These are phyloP conservation scores for Terfezia claveryi DNA, from an alignment of 495 filamentous ascomycete genomes.

Conservation along the genomic window DNA sequence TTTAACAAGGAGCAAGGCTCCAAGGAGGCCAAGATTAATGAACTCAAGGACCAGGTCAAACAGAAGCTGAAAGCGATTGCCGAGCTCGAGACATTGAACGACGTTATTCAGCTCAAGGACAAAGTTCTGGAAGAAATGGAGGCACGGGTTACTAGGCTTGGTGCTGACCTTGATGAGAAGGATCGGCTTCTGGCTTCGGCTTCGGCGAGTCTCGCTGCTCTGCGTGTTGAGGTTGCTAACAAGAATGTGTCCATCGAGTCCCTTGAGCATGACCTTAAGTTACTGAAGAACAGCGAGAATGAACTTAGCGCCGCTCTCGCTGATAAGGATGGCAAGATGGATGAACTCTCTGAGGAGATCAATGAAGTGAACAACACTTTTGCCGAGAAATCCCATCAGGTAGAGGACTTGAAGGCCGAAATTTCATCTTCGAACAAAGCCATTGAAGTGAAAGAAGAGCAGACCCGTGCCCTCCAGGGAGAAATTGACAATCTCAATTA, in stretches of 20 bases:
- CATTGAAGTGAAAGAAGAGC: background rate
- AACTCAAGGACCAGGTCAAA: background rate
- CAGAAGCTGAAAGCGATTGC: constrained; percentile 1
- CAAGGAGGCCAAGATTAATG: background rate
- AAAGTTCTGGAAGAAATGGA: constrained; percentile 3
- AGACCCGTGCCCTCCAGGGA: background rate
- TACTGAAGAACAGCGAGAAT: background rate
- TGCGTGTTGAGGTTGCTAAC: background rate
- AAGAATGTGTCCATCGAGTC: background rate
- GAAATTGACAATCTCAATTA: background rate
- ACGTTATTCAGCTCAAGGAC: constrained; percentile 4
- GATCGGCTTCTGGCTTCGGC: background rate
- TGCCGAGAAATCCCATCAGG: background rate
- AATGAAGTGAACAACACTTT: background rate
- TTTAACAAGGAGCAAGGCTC: too few species aligned
- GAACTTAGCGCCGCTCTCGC: background rate
- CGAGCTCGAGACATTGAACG: constrained; percentile 2
- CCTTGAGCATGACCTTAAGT: background rate
- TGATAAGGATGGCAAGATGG: background rate
- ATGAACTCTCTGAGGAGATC: background rate
- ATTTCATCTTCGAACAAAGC: background rate
- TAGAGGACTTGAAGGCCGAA: background rate
- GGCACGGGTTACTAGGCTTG: constrained; percentile 1
- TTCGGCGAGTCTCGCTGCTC: background rate
- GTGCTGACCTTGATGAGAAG: background rate